Evolutionary conservation across 1,284 basidiomycete genomes (phyloP).

Genomic region (Cutaneotrichosporon cavernicola): DNA sequence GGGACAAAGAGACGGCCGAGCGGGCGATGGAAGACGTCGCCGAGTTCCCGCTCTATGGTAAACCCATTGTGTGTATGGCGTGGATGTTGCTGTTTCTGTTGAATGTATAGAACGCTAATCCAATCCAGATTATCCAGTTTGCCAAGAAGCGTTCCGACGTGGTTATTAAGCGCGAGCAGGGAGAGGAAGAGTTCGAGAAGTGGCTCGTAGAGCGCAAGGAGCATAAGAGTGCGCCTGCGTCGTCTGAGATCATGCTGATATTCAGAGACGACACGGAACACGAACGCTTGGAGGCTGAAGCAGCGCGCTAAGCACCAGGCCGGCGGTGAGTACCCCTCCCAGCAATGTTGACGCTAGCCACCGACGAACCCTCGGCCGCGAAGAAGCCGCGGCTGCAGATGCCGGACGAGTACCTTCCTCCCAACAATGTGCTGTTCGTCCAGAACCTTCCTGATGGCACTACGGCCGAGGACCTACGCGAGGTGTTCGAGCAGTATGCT

Average conservation of each 20-base stretch:
- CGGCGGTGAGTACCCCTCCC: constrained; percentile 45
- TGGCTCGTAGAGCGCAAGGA: constrained; percentile 73
- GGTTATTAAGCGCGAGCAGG: constrained; percentile 73
- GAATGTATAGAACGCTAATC: background rate
- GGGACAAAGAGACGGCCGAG: constrained; percentile 72
- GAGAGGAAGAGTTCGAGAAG: constrained; percentile 62
- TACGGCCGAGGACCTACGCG: constrained; percentile 82
- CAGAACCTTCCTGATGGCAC: constrained; percentile 88
- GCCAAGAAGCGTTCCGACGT: constrained; percentile 84
- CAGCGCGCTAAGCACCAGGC: constrained; percentile 74
- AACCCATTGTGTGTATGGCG: constrained; percentile 73
- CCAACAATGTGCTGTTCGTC: constrained; percentile 97
- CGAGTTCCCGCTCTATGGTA: constrained; percentile 92
- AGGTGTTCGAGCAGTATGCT: constrained; percentile 87
- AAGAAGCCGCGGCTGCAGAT: constrained; percentile 73
- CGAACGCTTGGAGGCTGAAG: constrained; percentile 83
- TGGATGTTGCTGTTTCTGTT: background rate
- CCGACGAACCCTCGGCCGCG: constrained; percentile 20
- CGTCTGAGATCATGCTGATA: background rate
- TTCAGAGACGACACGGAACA: constrained; percentile 72
- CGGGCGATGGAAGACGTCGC: constrained; percentile 89
- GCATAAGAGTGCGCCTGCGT: constrained; percentile 70
- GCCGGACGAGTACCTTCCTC: constrained; percentile 99
- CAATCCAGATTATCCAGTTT: constrained; percentile 67
- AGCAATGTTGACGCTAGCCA: background rate